Conservation (phyloP, 805 yeast genomes). For the Kodamaea kakaduensis region DNA sequence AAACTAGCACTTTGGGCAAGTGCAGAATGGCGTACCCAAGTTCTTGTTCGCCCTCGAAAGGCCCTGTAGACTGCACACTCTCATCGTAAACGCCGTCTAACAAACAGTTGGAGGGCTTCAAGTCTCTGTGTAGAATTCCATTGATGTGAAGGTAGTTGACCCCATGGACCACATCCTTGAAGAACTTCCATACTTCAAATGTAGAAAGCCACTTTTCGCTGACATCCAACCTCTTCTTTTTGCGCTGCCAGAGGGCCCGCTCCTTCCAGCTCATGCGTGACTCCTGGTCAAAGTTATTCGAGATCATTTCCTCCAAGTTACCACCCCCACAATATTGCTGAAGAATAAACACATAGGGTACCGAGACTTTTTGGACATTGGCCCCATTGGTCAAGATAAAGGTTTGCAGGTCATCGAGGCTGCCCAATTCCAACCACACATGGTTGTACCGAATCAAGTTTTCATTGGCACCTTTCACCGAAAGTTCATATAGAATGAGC, state of each 20-base stretch:
- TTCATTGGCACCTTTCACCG: slow-evolving; percentile 40
- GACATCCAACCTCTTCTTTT: slow-evolving; percentile 15
- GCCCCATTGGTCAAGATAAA: slow-evolving; percentile 18
- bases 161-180: slow-evolving; percentile 66
- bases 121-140: slow-evolving; percentile 81
- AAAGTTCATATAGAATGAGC: slow-evolving; percentile 55
- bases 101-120: slow-evolving; percentile 86
- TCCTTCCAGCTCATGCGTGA: slow-evolving; percentile 24
- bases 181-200: slow-evolving; percentile 63
- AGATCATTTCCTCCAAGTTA: slow-evolving; percentile 63
- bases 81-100: slow-evolving; percentile 37
- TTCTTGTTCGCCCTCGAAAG: slow-evolving; percentile 2
- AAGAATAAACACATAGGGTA: slow-evolving; percentile 73
- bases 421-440: slow-evolving; percentile 79
- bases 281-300: slow-evolving; percentile 21
- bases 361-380: slow-evolving; percentile 11
- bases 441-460: slow-evolving; percentile 77
- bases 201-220: slow-evolving; percentile 39
- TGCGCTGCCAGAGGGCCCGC: slow-evolving; percentile 24
- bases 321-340: slow-evolving; percentile 92
- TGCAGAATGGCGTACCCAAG: slow-evolving; percentile 16
- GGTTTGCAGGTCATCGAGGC: slow-evolving; percentile 45
- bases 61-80: neutral
- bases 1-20: slow-evolving; percentile 70
- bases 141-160: slow-evolving; percentile 66